A percentile compares a stretch with the other conserved stretches of the same genome.
Evolutionary conservation across 768 basidiomycete species (phyloP).

Genomic region (Russula olivacea): DNA sequence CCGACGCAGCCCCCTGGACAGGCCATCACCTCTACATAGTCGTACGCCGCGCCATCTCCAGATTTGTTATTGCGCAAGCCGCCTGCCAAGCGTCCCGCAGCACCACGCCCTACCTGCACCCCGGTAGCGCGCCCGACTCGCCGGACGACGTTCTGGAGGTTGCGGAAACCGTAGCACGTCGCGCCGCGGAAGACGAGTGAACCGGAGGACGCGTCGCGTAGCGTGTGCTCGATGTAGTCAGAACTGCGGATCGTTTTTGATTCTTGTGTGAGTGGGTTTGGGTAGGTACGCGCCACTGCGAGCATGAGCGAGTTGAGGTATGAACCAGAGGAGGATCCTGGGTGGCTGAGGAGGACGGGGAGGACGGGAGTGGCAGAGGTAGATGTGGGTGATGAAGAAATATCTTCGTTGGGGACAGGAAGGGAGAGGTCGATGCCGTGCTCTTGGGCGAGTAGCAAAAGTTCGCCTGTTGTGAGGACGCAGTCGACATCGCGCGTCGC

Average conservation of each 20-base stretch:
- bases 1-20: slow-evolving; percentile 97
- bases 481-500: slow-evolving; percentile 92
- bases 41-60: slow-evolving; percentile 44
- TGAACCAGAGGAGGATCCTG: slow-evolving; percentile 87
- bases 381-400: neutral
- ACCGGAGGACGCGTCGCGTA: slow-evolving; percentile 57
- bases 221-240: slow-evolving; percentile 45
- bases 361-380: slow-evolving; percentile 30
- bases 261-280: slow-evolving; percentile 31
- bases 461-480: slow-evolving; percentile 94
- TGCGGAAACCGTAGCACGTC: slow-evolving; percentile 95
- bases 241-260: slow-evolving; percentile 29
- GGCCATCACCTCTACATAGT: slow-evolving; percentile 98
- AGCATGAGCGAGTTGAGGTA: slow-evolving; percentile 79
- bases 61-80: slow-evolving; percentile 28
- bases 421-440: slow-evolving; percentile 69
- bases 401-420: slow-evolving; percentile 47
- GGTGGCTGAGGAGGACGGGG: slow-evolving; percentile 71
- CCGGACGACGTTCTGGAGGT: slow-evolving; percentile 93
- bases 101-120: slow-evolving; percentile 57
- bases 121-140: slow-evolving; percentile 24
- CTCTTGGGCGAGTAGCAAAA: slow-evolving; percentile 78
- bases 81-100: slow-evolving; percentile 45
- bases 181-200: slow-evolving; percentile 84
- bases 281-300: slow-evolving; percentile 41